Percentiles rank a stretch among this genome's conserved stretches.
Evolutionary conservation across 2,329 filamentous ascomycete species (phyloP).

Genomic region (Alternaria burnsii): DNA sequence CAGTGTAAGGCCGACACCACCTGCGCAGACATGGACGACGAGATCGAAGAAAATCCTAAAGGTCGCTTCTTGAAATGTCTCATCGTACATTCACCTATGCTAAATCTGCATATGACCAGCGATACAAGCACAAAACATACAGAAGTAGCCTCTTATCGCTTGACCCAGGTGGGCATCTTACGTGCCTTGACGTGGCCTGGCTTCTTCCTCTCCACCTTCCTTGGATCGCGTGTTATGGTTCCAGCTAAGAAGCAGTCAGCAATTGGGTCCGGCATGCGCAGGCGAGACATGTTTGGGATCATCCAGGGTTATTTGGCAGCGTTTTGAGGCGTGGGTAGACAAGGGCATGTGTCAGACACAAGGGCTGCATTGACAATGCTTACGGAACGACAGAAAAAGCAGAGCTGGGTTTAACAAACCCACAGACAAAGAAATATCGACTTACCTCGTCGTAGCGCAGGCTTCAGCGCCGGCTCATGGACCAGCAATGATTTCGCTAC

Average conservation of each 20-base stretch:
- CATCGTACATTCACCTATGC: slow-evolving; percentile 24
- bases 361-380: slow-evolving; percentile 5
- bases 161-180: slow-evolving; percentile 99
- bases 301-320: slow-evolving; percentile 15
- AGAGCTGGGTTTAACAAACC: background rate
- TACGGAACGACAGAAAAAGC: slow-evolving; percentile 4
- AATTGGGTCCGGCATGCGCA: slow-evolving; percentile 24
- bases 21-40: background rate
- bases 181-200: slow-evolving; percentile 93
- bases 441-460: slow-evolving; percentile 87
- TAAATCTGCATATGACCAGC: slow-evolving; percentile 18
- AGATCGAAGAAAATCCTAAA: background rate
- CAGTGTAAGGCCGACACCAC: background rate
- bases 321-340: slow-evolving; percentile 9
- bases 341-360: slow-evolving; percentile 8
- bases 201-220: slow-evolving; percentile 98
- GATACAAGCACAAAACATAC: slow-evolving; percentile 36
- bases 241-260: slow-evolving; percentile 74
- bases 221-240: slow-evolving; percentile 87
- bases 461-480: slow-evolving; percentile 92
- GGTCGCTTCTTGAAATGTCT: background rate
- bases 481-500: slow-evolving; percentile 86
- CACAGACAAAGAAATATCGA: slow-evolving; percentile 25
- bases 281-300: slow-evolving; percentile 13
- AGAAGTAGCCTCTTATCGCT: slow-evolving; percentile 63